phyloP scores from a whole-genome alignment of 2,329 filamentous ascomycete species.

The Pezicula radicicola region DNA sequence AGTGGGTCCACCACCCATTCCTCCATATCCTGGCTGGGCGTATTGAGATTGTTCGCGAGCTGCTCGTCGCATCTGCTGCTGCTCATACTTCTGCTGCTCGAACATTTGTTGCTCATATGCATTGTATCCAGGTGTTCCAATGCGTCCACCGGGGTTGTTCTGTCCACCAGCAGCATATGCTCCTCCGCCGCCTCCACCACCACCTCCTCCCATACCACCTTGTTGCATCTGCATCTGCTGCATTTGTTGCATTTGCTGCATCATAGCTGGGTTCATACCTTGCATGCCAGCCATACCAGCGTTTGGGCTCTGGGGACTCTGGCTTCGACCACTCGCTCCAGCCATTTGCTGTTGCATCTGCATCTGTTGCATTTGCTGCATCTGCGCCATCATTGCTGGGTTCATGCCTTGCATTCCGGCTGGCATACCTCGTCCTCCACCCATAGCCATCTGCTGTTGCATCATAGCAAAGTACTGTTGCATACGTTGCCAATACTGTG shows the following conservation, averaged over 20 bases:
- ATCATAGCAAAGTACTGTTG: conserved; percentile 95
- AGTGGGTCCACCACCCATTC: conserved; percentile 63
- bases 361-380: conserved; percentile 60
- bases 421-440: conserved; percentile 54
- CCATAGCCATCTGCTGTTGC: conserved; percentile 89
- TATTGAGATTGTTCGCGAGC: conserved; percentile 27
- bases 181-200: conserved; percentile 18
- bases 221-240: conserved; percentile 44
- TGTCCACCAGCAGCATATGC: conserved; percentile 28
- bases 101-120: conserved; percentile 72
- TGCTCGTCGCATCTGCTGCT: conserved; percentile 54
- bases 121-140: conserved; percentile 40
- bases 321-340: conserved; percentile 25
- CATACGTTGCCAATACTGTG: conserved; percentile 97
- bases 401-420: conserved; percentile 65
- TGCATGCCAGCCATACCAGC: conserved; percentile 27
- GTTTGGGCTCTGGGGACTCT: conserved; percentile 28
- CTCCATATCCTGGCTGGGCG: conserved; percentile 34
- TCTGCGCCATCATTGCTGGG: conserved; percentile 72
- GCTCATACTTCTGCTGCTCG: conserved; percentile 76
- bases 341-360: conserved; percentile 39
- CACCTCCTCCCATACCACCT: conserved; percentile 22
- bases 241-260: conserved; percentile 52
- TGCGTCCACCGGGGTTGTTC: conserved; percentile 38
- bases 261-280: conserved; percentile 42